Evolutionary conservation across 2,329 filamentous ascomycete genomes (phyloP).

Genomic region (Lecanicillium sp.): DNA sequence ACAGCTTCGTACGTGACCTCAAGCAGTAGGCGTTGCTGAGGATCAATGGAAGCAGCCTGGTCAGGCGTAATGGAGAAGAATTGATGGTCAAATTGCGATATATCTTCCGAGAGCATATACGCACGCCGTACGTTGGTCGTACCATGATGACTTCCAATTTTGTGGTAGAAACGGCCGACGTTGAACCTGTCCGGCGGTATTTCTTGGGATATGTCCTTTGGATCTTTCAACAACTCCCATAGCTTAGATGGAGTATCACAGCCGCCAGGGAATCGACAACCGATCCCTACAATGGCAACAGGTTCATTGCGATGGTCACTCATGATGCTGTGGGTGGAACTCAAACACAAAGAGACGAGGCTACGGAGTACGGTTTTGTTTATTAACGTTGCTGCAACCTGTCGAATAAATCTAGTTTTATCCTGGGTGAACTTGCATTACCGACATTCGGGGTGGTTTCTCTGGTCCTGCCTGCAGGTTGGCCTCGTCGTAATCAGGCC

Average conservation of each 20-base stretch:
- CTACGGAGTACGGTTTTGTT: constrained; percentile 1
- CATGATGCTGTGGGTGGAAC: background rate
- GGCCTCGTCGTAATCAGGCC: constrained; percentile 3
- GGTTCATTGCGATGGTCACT: too few relatives aligned
- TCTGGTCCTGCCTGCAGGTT: background rate
- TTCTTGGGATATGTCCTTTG: constrained; percentile 18
- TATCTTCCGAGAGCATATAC: constrained; percentile 3
- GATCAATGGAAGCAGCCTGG: constrained; percentile 29
- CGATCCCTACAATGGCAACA: constrained; percentile 31
- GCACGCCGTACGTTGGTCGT: constrained; percentile 4
- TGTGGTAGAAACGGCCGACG: constrained; percentile 2
- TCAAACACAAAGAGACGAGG: constrained; percentile 1
- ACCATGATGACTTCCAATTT: constrained; percentile 3
- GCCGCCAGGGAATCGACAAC: constrained; percentile 29
- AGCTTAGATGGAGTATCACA: constrained; percentile 24
- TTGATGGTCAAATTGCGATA: constrained; percentile 18
- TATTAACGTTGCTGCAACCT: constrained; percentile 1
- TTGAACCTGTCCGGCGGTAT: constrained; percentile 2
- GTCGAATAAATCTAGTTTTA: background rate
- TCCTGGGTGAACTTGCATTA: background rate
- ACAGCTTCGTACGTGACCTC: constrained; percentile 25
- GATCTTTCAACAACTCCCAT: constrained; percentile 24
- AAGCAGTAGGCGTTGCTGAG: constrained; percentile 19
- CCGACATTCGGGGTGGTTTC: background rate
- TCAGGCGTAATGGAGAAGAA: constrained; percentile 37